Conservation (phyloP, 768 basidiomycete genomes). For the Russula dissimulans region DNA sequence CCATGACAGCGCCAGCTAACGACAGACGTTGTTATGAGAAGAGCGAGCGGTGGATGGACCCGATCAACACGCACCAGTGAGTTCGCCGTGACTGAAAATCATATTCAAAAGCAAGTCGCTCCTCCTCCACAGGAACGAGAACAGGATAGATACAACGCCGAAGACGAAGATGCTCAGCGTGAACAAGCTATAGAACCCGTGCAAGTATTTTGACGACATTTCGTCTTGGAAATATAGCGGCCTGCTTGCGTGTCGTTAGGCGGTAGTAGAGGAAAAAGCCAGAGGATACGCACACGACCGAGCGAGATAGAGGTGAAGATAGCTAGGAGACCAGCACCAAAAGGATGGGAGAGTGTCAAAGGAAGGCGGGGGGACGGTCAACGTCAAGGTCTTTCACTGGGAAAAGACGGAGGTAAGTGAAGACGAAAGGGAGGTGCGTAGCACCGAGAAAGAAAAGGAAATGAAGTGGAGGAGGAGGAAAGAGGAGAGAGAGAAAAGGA, state of each 20-base stretch:
- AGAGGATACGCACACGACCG: neutral
- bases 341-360: neutral
- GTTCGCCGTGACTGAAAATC: slow-evolving; percentile 47
- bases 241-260: neutral
- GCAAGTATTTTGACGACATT: slow-evolving; percentile 68
- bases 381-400: slow-evolving; percentile 17
- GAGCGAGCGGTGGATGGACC: neutral
- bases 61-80: slow-evolving; percentile 43
- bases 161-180: slow-evolving; percentile 63
- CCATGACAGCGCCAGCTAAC: slow-evolving; percentile 62
- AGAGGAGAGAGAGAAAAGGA: slow-evolving; percentile 16
- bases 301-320: neutral
- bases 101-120: slow-evolving; percentile 67
- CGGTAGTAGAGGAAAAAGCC: neutral
- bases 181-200: slow-evolving; percentile 64
- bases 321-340: slow-evolving; percentile 8
- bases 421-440: slow-evolving; percentile 3
- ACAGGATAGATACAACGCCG: slow-evolving; percentile 51
- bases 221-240: neutral
- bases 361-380: slow-evolving; percentile 12
- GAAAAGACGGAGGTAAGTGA: slow-evolving; percentile 28
- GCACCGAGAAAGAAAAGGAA: slow-evolving; percentile 19
- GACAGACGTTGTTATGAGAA: neutral
- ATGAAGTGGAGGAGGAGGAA: slow-evolving; percentile 25
- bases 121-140: slow-evolving; percentile 64